Conservation (phyloP, 2,329 filamentous ascomycete genomes). For the Venturia aucupariae region DNA sequence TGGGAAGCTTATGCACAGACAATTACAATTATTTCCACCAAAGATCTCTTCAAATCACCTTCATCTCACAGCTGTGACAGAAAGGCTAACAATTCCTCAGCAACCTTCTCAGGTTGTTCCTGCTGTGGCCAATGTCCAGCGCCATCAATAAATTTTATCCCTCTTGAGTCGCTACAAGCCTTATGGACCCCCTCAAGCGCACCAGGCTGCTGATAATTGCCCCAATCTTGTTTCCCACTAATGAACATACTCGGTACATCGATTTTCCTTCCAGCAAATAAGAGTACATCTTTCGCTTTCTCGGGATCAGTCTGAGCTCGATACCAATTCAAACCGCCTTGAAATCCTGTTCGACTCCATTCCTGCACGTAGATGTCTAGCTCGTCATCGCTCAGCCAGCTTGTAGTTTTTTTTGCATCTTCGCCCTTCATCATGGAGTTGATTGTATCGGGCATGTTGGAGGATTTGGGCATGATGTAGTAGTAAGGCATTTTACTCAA, state of each 20-base stretch:
- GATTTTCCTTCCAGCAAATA: slow-evolving; percentile 53
- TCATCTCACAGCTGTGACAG: slow-evolving; percentile 15
- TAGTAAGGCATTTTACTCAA: slow-evolving; percentile 55
- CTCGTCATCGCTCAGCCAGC: slow-evolving; percentile 51
- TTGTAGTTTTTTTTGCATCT: slow-evolving; percentile 35
- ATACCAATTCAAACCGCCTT: slow-evolving; percentile 61
- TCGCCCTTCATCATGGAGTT: slow-evolving; percentile 45
- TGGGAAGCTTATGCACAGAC: too few relatives aligned
- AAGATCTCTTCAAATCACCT: too few relatives aligned
- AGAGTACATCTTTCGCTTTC: slow-evolving; percentile 42
- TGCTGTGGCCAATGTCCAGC: slow-evolving; percentile 65
- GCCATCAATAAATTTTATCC: slow-evolving; percentile 44
- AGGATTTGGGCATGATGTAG: slow-evolving; percentile 54
- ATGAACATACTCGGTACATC: slow-evolving; percentile 54
- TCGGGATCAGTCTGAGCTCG: slow-evolving; percentile 46
- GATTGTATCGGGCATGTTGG: slow-evolving; percentile 52
- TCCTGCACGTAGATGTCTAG: slow-evolving; percentile 52
- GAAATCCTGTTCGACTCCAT: slow-evolving; percentile 54
- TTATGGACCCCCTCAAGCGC: slow-evolving; percentile 49
- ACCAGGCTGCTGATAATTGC: slow-evolving; percentile 57
- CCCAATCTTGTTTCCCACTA: slow-evolving; percentile 57
- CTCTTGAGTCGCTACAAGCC: slow-evolving; percentile 45
- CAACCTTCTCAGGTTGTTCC: slow-evolving; percentile 50
- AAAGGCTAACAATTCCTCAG: slow-evolving; percentile 39
- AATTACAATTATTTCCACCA: too few relatives aligned